Evolutionary conservation across 768 basidiomycete genomes (phyloP), one percentile per base, ranked within the genome.

Genomic region (Lyophyllum shimeji): DNA sequence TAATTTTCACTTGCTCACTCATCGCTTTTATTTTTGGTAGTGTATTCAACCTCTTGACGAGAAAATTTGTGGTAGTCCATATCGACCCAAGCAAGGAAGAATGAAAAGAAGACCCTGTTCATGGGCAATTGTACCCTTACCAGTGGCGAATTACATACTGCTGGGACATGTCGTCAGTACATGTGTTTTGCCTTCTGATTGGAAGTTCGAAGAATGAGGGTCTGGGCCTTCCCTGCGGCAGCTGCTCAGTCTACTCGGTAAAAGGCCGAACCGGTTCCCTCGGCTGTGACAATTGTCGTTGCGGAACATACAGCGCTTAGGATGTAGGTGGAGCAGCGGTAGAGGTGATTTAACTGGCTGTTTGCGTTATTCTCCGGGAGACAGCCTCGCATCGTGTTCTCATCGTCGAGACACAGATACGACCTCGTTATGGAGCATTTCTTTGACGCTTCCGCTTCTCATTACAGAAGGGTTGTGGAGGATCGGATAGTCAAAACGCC

Each of bases 21-120:
- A 82, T 97, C 50, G 94, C 95, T 45, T 84, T 97, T 60, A 85
- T 95, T 52, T 98, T 99, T 71, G 97, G 96, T 55, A 91, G 85
- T 64, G 72, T 96, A 45, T 94, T 98, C 73, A 98, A 98, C 65
- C 68, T 86, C 47, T 72, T 98, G 70, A 91, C 91, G 45, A 74
- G 96, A 59, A 81, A 82, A 63, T 93, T 94, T 78, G 82, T 87
- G n/a, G 74, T 89, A 24, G 72, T 80, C 40, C 63, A 60, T 39
- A 39, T 72, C 49, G 65, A 68, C 25, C 39, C 57, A 44, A 53
- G 57, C 8, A 62, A 59, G 43, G 56, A 57, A 4, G 53, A 60
- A 39, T 52, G 39, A 51, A 60, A 58, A 51, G 47, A 46, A 47
- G 18, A 52, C 46, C 12, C 39, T 42, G 29, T 43, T 52, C 46